These are phyloP conservation scores for Obba rivulosa DNA, from an alignment of 768 basidiomycete species.

Conservation along the genomic window DNA sequence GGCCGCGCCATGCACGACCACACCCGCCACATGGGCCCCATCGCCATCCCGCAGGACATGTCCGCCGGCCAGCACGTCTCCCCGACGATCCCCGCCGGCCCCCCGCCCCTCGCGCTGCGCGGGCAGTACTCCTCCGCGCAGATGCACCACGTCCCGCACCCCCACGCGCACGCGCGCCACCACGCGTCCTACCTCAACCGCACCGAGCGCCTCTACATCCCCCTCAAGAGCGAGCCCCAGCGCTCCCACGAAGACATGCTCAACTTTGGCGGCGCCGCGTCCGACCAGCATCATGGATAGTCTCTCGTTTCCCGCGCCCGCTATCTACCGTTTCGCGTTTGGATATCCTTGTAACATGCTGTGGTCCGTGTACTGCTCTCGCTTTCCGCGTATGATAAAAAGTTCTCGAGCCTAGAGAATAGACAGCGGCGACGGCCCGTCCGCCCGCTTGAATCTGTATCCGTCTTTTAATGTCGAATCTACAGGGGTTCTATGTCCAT, in stretches of 20 bases:
- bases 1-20: conserved; percentile 5
- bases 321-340: no score
- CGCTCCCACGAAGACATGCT: no score
- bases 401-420: no score
- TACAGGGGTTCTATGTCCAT: conserved; percentile 22
- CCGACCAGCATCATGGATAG: no score
- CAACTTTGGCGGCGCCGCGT: no score
- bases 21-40: conserved; percentile 3
- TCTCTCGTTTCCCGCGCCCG: no score
- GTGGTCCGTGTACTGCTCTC: no score
- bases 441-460: no score
- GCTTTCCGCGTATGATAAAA: no score
- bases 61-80: conserved; percentile 3
- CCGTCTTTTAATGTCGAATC: neutral
- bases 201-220: conserved; percentile 21
- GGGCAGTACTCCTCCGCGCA: conserved; percentile 50
- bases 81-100: conserved; percentile 6
- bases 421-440: no score
- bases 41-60: neutral
- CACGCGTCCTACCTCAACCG: conserved; percentile 51
- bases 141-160: conserved; percentile 80
- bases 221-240: no score
- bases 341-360: no score
- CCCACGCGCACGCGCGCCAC: conserved; percentile 72
- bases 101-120: conserved; percentile 40